Base-by-base conservation (phyloP, 176 grass and related monocot genomes). In the Oryza coarctata region DNA sequence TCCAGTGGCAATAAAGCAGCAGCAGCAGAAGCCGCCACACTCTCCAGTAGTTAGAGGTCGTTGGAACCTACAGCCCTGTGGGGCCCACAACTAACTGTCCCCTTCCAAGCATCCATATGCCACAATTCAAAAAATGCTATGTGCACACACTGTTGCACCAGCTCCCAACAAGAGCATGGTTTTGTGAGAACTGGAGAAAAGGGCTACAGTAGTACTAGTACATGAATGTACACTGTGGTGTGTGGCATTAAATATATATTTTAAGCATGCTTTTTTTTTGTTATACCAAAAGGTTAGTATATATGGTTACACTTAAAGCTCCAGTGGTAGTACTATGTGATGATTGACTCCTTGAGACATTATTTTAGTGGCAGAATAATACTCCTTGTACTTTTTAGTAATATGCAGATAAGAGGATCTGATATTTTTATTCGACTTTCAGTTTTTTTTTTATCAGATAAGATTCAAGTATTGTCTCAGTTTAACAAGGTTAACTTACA, bases 1-100 rank as follows among this genome's bases (percentile, higher is more conserved):
- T 80, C 84, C 57, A 80, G 58, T 85, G 87, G 72, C 66, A 60
- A 60, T 67, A 86, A 89, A 89, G 77, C 39, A 75, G 75, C 62
- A 34, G 71, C 64, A 6, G 41, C 31, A 14, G n/a, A n/a, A n/a
- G 13, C 64, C 7, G 36, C 36, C 36, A 65, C 77, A 67, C 35
- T 28, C 63, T 11, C 76, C n/a, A 28, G 76, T 64, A 31, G 87
- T 70, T 80, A 64, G 76, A 75, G 82, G 70, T 70, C 76, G 76
- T 84, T 89, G 76, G 70, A 89, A 76, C 82, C 70, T 28, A 69
- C 82, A 82, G 65, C 27, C 71, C 0, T 2, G 71, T 65, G 87
- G 76, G 77, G 0, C 71, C 82, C 65, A 3, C 10, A 9, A 9
- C 70, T 84, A 80, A 84, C 81, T 84, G 81, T 38, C 50, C 67